Base-by-base conservation (phyloP, 306 rosid species). In the Prinsepia uniflora region DNA sequence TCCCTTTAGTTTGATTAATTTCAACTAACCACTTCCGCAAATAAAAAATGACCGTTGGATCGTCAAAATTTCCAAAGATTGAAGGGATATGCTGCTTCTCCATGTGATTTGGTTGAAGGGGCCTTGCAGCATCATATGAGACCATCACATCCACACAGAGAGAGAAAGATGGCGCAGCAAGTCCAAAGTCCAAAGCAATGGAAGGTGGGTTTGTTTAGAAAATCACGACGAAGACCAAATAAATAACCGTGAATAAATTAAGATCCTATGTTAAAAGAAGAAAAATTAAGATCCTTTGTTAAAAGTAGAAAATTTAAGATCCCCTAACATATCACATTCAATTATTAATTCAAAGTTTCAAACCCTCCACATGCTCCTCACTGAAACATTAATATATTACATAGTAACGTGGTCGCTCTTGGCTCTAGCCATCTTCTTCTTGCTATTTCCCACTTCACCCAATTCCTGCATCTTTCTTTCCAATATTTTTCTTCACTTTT, bases 391-490 rank as follows among this genome's bases (percentile, higher is more conserved):
- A 30, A 30, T 39, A 54, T 41, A 56, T 58, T 70, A 24, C 55
- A 40, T 12, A 20, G 19, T 8, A 71, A 57, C 12, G 50, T 60
- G 39, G 9, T 64, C 6, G 1, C 36, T 30, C 36, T 30, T 30
- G 36, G 36, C 36, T 30, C 36, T 30, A 30, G 36, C 36, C 8
- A 44, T 11, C 44, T 59, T 67, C 5, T 55, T 40, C 10, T 52
- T 65, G 30, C 60, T 70, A 70, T 53, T 24, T 72, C 48, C 60
- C 68, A 61, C 76, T 75, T 77, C 1, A 30, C 86, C 67, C 74
- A 47, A 76, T 85, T 81, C 88, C 80, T 79, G 87, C 87, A 79
- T 73, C 84, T 75, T 71, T 80, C 86, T 59, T 75, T 68, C 77
- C 86, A 56, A n/a, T 67, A n/a, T 67, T 52, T 41, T 54, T 12